Evolutionary conservation across 2,329 filamentous ascomycete species (phyloP).

Genomic region (Xylariales sp.): DNA sequence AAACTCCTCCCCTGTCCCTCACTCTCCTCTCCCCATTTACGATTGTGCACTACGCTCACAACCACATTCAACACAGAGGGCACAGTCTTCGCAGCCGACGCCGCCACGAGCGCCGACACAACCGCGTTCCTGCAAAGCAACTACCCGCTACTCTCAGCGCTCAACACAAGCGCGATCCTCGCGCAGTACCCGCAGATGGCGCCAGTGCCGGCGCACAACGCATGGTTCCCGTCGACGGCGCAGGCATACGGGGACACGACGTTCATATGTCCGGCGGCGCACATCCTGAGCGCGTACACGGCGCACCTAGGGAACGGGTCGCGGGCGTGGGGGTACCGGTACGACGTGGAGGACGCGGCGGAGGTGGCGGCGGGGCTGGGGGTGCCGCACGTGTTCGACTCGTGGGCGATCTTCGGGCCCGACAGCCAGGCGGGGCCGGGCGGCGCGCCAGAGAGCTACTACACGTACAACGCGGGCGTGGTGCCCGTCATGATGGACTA

Average conservation of each 20-base stretch:
- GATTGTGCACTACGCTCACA: slow-evolving; percentile 22
- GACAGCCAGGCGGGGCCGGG: slow-evolving; percentile 48
- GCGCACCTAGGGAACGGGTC: slow-evolving; percentile 14
- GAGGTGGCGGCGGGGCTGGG: slow-evolving; percentile 55
- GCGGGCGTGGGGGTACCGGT: slow-evolving; percentile 60
- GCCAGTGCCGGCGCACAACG: slow-evolving; percentile 52
- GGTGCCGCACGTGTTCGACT: slow-evolving; percentile 61
- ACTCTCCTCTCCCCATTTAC: too few species aligned
- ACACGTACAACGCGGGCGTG: slow-evolving; percentile 53
- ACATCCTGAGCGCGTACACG: slow-evolving; percentile 52
- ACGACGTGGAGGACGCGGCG: slow-evolving; percentile 58
- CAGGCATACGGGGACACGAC: slow-evolving; percentile 59
- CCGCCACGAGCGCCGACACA: slow-evolving; percentile 51
- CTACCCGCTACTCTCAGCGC: slow-evolving; percentile 56
- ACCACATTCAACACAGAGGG: slow-evolving; percentile 54
- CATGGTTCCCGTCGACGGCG: slow-evolving; percentile 54
- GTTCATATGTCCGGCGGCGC: slow-evolving; percentile 47
- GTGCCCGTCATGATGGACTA: slow-evolving; percentile 62
- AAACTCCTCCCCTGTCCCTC: too few species aligned
- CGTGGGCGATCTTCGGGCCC: slow-evolving; percentile 62
- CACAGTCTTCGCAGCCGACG: slow-evolving; percentile 57
- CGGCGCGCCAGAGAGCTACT: slow-evolving; percentile 53
- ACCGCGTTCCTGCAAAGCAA: slow-evolving; percentile 58
- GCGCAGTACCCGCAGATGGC: slow-evolving; percentile 54
- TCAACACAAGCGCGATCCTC: slow-evolving; percentile 53